phyloP scores from a whole-genome alignment of 2,329 filamentous ascomycete species.

The Alternaria infectoria region DNA sequence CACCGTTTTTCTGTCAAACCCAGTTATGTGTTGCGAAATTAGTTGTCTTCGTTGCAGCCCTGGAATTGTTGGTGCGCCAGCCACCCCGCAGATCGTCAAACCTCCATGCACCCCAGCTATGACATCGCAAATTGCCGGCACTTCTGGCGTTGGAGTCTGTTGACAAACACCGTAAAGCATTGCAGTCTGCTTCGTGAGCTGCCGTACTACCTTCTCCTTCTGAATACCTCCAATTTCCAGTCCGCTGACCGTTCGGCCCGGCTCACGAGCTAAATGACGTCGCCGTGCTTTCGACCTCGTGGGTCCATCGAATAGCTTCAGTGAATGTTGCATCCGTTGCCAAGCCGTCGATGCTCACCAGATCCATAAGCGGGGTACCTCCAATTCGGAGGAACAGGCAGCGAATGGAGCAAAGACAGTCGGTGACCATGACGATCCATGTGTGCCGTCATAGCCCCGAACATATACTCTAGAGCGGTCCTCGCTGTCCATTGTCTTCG shows the following conservation, averaged over 20 bases:
- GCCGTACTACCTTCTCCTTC: slow-evolving; percentile 15
- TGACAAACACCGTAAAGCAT: neutral
- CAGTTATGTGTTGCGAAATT: neutral
- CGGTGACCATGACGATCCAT: slow-evolving; percentile 2
- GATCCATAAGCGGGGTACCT: slow-evolving; percentile 42
- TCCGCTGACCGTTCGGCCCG: slow-evolving; percentile 8
- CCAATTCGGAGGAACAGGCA: slow-evolving; percentile 27
- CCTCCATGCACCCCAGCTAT: slow-evolving; percentile 3
- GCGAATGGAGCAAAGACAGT: slow-evolving; percentile 12
- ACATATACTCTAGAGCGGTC: neutral
- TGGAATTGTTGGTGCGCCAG: slow-evolving; percentile 1
- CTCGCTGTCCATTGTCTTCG: neutral
- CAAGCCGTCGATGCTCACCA: slow-evolving; percentile 21
- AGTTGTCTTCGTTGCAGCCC: neutral
- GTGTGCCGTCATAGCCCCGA: neutral
- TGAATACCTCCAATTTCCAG: neutral
- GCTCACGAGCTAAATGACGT: slow-evolving; percentile 29
- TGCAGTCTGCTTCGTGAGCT: neutral
- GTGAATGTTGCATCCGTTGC: slow-evolving; percentile 31
- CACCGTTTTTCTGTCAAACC: neutral
- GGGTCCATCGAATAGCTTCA: slow-evolving; percentile 24
- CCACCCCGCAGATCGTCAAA: slow-evolving; percentile 15
- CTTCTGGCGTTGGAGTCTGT: slow-evolving; percentile 3
- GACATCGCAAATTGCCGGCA: neutral
- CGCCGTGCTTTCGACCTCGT: slow-evolving; percentile 8